phyloP scores from a whole-genome alignment of 108 stramenopile genomes.

The Conticribra weissflogii region DNA sequence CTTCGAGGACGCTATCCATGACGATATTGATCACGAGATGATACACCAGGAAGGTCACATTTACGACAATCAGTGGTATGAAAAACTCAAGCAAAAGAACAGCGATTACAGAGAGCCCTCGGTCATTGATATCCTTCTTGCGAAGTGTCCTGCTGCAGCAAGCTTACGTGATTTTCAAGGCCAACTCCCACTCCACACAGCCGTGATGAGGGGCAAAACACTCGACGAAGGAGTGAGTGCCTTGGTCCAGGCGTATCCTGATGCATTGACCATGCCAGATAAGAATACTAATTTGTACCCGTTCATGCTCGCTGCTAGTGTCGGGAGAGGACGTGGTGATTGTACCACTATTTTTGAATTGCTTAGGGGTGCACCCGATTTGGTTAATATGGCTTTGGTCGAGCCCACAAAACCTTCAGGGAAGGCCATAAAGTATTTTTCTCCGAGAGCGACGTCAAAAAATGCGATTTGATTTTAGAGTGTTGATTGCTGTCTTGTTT shows the following conservation, averaged over 20 bases:
- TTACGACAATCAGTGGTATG: conserved; percentile 35
- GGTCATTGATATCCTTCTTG: conserved; percentile 42
- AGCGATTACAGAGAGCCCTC: conserved; percentile 47
- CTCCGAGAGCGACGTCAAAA: too few relatives aligned
- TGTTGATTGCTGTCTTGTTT: too few relatives aligned
- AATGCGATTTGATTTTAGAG: too few relatives aligned
- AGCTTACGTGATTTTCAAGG: conserved; percentile 43
- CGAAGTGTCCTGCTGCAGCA: conserved; percentile 46
- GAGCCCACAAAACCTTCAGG: background rate
- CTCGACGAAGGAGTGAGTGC: conserved; percentile 50
- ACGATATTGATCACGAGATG: conserved; percentile 35
- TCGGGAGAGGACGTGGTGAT: conserved; percentile 31
- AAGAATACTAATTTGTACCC: conserved; percentile 50
- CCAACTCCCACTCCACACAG: conserved; percentile 60
- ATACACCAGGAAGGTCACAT: background rate
- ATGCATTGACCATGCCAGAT: conserved; percentile 52
- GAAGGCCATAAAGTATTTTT: too few relatives aligned
- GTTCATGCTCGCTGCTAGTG: conserved; percentile 58
- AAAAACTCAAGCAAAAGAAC: conserved; percentile 34
- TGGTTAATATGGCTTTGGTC: conserved; percentile 39
- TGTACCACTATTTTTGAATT: conserved; percentile 58
- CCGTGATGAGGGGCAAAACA: conserved; percentile 57
- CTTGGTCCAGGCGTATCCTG: conserved; percentile 46
- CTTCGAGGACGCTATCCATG: conserved; percentile 41
- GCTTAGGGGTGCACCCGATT: conserved; percentile 54